Evolutionary conservation across 1,284 basidiomycete genomes (phyloP), one percentile per base, ranked within the genome.

Genomic region (Leucoagaricus sp.): DNA sequence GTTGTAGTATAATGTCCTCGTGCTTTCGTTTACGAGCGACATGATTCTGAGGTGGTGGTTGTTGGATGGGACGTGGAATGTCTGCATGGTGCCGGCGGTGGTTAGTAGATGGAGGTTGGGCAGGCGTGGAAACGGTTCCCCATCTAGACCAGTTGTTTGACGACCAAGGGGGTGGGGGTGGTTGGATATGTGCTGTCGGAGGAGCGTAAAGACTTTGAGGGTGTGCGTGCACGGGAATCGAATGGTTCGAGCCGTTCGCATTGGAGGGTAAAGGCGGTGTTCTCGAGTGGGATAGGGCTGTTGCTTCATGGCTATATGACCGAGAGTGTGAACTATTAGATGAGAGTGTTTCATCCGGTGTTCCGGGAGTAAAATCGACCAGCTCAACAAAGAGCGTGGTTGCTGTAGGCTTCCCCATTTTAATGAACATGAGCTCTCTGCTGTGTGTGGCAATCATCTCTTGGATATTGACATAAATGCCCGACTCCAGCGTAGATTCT

Each of bases 341-440:
- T 21, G 46, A 53, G n/a, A 61, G 42, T 10, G 69, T 64, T 23
- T 61, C 44, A 15, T 66, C 65, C 46, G 82, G 77, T 7, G 78
- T 72, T 0, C 74, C 77, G 38, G 75, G 74, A 31, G 67, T 64
- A 58, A 88, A 90, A 25, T 83, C 79, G 54, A 89, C 76, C 12
- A 92, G 80, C 54, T 92, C 89, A 6, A 92, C 82, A 64, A 89
- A 89, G 6, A 92, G 68, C 0, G 89, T 90, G n/a, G n/a, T 56
- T 81, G 82, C 4, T 77, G 80, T 81, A 0, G 89, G 88, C 0
- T 78, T 79, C 6, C 78, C 75, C 64, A 91, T 71, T 60, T 83
- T 82, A 71, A 82, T 85, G 70, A 85, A 86, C 31, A 91, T 75
- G 57, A 91, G 73, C 23, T 86, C 85, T 64, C 83, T 87, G 73